Percentiles rank a stretch among this genome's conserved stretches.
phyloP scores from a whole-genome alignment of 495 filamentous ascomycete genomes.

The Usnea hakonensis region DNA sequence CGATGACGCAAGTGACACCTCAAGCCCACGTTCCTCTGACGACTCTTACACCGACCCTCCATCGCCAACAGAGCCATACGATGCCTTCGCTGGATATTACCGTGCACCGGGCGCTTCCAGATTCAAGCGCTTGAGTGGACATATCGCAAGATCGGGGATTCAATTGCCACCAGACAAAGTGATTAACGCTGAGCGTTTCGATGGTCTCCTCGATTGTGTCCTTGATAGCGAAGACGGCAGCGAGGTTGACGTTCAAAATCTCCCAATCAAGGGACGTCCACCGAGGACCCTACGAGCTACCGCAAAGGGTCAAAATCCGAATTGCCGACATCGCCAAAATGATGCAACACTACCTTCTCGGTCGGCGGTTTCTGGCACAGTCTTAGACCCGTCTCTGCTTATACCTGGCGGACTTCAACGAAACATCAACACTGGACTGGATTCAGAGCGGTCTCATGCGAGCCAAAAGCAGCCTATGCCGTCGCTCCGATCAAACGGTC shows the following conservation, averaged over 20 bases:
- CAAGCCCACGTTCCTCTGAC: constrained; percentile 12
- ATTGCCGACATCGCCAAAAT: neutral
- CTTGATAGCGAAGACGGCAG: constrained; percentile 7
- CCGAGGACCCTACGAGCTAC: neutral
- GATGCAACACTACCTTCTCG: neutral
- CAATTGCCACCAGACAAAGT: neutral
- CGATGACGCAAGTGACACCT: neutral
- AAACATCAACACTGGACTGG: neutral
- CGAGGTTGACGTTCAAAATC: constrained; percentile 4
- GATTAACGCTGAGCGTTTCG: neutral
- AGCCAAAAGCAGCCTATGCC: neutral
- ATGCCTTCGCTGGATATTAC: constrained; percentile 10
- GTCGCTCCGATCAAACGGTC: neutral
- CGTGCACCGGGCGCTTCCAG: constrained; percentile 6
- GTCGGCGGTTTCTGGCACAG: neutral
- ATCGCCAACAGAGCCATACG: constrained; percentile 1
- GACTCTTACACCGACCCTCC: constrained; percentile 16
- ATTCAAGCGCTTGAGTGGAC: neutral
- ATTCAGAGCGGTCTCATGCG: neutral
- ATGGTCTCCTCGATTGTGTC: neutral
- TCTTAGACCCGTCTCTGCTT: neutral
- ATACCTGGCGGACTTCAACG: neutral
- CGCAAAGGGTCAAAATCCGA: neutral
- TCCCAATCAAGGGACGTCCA: neutral
- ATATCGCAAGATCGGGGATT: neutral